These are phyloP conservation scores for Ajuga reptans DNA, from an alignment of 305 asterid genomes.

Conservation along the genomic window DNA sequence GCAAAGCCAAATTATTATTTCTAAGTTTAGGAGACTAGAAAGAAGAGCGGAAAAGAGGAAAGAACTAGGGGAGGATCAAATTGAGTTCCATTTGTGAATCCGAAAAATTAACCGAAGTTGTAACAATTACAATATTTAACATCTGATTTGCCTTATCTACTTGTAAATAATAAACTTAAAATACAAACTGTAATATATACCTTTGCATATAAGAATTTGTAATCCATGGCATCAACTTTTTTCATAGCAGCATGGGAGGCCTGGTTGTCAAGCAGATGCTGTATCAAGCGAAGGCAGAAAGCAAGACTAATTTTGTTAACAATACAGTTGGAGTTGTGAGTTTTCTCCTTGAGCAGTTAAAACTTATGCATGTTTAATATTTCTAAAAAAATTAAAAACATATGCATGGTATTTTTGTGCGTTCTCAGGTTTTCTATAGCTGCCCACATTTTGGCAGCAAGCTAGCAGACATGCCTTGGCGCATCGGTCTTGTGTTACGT, in stretches of 20 bases:
- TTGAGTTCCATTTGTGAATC: too few relatives aligned
- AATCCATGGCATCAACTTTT: background rate
- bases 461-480: constrained; percentile 99
- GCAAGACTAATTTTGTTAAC: constrained; percentile 61
- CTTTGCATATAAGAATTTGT: background rate
- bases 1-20: too few relatives aligned
- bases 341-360: constrained; percentile 19
- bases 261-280: constrained; percentile 97
- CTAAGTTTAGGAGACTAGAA: too few relatives aligned
- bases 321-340: constrained; percentile 87
- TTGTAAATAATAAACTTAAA: too few relatives aligned
- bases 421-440: constrained; percentile 80
- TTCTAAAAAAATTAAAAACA: constrained; percentile 9
- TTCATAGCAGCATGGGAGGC: constrained; percentile 83
- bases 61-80: too few relatives aligned
- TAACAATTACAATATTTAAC: too few relatives aligned
- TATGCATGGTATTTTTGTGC: constrained; percentile 10
- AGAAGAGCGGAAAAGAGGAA: too few relatives aligned
- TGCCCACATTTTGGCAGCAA: constrained; percentile 99
- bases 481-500: constrained; percentile 92
- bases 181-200: background rate
- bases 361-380: background rate
- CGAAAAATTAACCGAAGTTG: too few relatives aligned
- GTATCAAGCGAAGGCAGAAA: constrained; percentile 70
- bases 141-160: too few relatives aligned